phyloP scores from a whole-genome alignment of 805 yeast species.

The Starmerella scarabaei region DNA sequence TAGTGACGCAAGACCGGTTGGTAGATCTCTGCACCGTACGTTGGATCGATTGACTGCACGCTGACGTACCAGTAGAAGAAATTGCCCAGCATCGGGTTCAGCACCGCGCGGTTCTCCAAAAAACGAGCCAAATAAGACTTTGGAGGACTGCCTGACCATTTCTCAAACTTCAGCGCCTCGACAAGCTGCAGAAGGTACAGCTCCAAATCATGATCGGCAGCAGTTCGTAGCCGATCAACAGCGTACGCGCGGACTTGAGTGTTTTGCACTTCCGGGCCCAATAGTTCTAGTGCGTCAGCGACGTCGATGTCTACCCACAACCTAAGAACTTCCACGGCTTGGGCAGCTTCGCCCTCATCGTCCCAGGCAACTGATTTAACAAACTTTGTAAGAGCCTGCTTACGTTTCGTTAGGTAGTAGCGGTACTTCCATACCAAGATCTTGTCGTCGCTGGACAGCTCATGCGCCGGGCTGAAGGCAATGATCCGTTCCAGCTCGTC shows the following conservation, averaged over 20 bases:
- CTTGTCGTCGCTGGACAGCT: slow-evolving; percentile 67
- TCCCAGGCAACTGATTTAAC: slow-evolving; percentile 81
- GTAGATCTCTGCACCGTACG: slow-evolving; percentile 33
- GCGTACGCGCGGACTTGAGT: slow-evolving; percentile 73
- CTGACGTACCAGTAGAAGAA: slow-evolving; percentile 84
- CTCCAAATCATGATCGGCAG: slow-evolving; percentile 67
- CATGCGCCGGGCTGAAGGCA: slow-evolving; percentile 70
- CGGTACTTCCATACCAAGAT: slow-evolving; percentile 84
- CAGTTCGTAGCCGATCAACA: slow-evolving; percentile 64
- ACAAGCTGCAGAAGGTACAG: slow-evolving; percentile 78
- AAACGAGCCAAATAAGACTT: slow-evolving; percentile 38
- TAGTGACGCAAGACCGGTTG: slow-evolving; percentile 38
- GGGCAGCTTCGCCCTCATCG: slow-evolving; percentile 65
- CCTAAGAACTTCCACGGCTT: slow-evolving; percentile 60
- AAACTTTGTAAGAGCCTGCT: slow-evolving; percentile 62
- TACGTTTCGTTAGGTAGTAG: slow-evolving; percentile 59
- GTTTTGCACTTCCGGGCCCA: slow-evolving; percentile 66
- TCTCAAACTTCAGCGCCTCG: slow-evolving; percentile 78
- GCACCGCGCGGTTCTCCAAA: slow-evolving; percentile 55
- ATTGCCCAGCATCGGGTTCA: slow-evolving; percentile 57
- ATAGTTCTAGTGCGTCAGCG: slow-evolving; percentile 73
- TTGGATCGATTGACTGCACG: slow-evolving; percentile 66
- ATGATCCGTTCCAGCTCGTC: slow-evolving; percentile 59
- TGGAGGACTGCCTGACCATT: slow-evolving; percentile 16
- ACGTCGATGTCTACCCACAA: slow-evolving; percentile 65